Conservation (phyloP, 352 stramenopile genomes). For the Pythium aquatile region DNA sequence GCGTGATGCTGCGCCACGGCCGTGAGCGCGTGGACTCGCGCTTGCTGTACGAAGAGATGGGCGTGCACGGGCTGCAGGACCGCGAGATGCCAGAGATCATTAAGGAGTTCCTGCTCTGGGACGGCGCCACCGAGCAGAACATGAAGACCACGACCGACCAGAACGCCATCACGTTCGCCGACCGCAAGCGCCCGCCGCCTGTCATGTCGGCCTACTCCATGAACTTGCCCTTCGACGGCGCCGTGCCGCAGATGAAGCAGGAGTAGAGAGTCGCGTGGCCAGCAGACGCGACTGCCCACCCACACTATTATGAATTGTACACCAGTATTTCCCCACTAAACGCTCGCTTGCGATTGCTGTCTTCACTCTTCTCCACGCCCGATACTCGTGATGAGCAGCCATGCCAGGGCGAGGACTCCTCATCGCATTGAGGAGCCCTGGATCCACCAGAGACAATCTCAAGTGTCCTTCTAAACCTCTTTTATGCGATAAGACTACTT, state of each 20-base stretch:
- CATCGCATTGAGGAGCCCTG: no score
- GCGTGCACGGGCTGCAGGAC: conserved; percentile 40
- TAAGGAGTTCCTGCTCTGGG: conserved; percentile 53
- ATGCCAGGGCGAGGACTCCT: no score
- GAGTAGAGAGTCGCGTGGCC: conserved; percentile 12
- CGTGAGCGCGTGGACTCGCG: conserved; percentile 48
- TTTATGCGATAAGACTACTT: no score
- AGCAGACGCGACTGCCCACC: background rate
- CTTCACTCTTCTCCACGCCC: no score
- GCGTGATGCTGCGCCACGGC: conserved; percentile 59
- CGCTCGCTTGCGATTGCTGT: background rate
- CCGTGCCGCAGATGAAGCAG: conserved; percentile 27
- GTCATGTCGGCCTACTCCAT: conserved; percentile 62
- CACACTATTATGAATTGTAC: background rate
- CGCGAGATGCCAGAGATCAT: conserved; percentile 50
- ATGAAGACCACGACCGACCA: conserved; percentile 52
- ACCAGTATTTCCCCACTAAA: background rate
- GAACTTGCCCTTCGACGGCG: conserved; percentile 49
- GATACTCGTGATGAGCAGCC: no score
- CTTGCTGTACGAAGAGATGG: conserved; percentile 55
- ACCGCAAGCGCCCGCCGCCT: conserved; percentile 29
- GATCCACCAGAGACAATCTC: no score
- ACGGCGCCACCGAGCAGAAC: conserved; percentile 43
- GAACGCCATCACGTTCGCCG: conserved; percentile 33
- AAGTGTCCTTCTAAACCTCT: no score